Evolutionary conservation across 2,329 filamentous ascomycete genomes (phyloP).

Genomic region (Trichoderma asperellum): DNA sequence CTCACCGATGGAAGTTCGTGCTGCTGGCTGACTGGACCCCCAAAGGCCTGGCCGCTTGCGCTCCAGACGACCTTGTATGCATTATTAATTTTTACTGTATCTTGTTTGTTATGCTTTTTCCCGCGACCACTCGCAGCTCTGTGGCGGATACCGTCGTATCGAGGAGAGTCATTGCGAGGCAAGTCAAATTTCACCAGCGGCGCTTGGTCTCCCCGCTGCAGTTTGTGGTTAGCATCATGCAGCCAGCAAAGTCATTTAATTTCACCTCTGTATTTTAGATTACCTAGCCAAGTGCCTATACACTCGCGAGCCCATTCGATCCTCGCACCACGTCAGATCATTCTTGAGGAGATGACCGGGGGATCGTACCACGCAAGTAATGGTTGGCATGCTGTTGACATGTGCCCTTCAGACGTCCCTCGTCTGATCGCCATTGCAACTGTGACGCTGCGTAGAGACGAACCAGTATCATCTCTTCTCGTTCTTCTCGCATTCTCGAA

Average conservation of each 20-base stretch:
- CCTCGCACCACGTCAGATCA: constrained; percentile 28
- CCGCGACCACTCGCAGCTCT: background rate
- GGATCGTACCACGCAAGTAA: constrained; percentile 15
- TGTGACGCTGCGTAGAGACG: background rate
- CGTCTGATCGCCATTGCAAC: background rate
- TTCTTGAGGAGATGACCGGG: constrained; percentile 1
- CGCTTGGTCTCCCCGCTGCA: constrained; percentile 4
- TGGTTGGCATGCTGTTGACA: background rate
- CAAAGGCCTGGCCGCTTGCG: background rate
- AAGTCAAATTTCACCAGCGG: background rate
- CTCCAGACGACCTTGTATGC: background rate
- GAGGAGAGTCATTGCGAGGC: background rate
- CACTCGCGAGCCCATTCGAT: background rate
- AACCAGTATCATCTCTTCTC: background rate
- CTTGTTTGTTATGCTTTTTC: constrained; percentile 12
- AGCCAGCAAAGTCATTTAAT: background rate
- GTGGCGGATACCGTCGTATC: background rate
- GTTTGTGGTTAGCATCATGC: constrained; percentile 24
- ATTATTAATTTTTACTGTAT: constrained; percentile 10
- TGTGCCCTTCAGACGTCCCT: background rate
- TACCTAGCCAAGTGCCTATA: background rate
- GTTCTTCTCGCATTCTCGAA: background rate
- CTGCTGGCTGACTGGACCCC: background rate
- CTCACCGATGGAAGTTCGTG: background rate
- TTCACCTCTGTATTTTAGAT: constrained; percentile 2